Evolutionary conservation across 169 alveolate genomes (phyloP).

Genomic region (Plasmodium falciparum): DNA sequence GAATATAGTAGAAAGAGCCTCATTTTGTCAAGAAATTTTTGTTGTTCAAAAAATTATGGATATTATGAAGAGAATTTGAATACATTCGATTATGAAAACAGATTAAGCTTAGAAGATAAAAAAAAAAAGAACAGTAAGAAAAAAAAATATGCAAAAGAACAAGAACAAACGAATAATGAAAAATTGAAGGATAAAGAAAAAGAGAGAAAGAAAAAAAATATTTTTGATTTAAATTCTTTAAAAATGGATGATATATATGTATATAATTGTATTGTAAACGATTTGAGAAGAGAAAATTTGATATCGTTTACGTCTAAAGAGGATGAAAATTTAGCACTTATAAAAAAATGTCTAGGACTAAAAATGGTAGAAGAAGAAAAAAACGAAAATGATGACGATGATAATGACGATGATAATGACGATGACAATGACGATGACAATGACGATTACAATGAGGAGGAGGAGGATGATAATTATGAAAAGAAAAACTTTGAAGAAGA

Average conservation of each 20-base stretch:
- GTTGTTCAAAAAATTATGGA: slow-evolving; percentile 5
- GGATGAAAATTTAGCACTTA: slow-evolving; percentile 27
- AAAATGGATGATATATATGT: slow-evolving; percentile 58
- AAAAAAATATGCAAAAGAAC: neutral
- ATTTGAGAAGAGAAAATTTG: slow-evolving; percentile 48
- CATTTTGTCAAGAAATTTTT: neutral
- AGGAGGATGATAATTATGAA: neutral
- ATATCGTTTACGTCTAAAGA: slow-evolving; percentile 24
- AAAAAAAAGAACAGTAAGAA: neutral
- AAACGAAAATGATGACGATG: no score
- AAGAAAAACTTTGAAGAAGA: neutral
- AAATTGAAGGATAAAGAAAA: neutral
- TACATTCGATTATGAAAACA: slow-evolving; percentile 8
- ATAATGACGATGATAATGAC: neutral
- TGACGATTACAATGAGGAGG: neutral
- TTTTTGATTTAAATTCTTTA: slow-evolving; percentile 7
- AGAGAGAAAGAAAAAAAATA: neutral
- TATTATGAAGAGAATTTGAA: neutral
- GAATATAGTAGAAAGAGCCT: slow-evolving; percentile 2
- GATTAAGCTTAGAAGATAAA: neutral
- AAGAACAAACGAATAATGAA: neutral
- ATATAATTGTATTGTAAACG: slow-evolving; percentile 49
- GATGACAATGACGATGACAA: neutral
- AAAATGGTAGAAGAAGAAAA: slow-evolving; percentile 13
- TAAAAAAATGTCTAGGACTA: slow-evolving; percentile 31